These are phyloP conservation scores for Fusarium mundagurra DNA, from an alignment of 2,329 filamentous ascomycete species.

Conservation along the genomic window DNA sequence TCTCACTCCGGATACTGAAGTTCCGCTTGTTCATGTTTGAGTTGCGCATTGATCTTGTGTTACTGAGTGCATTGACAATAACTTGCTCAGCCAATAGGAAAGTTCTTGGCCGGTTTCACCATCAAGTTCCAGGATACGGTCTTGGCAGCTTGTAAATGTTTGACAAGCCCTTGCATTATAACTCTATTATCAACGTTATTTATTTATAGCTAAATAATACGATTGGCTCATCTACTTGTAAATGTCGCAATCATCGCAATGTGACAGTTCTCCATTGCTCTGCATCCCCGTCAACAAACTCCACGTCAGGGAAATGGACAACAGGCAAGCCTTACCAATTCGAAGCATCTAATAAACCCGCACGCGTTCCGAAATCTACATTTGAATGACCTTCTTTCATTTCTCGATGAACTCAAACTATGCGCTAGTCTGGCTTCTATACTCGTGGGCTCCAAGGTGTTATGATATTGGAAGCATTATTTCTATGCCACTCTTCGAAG, in stretches of 20 bases:
- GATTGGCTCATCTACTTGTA: background rate
- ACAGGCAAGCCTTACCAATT: background rate
- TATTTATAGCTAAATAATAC: background rate
- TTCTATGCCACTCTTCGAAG: rapidly evolving
- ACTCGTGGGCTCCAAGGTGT: rapidly evolving
- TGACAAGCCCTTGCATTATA: background rate
- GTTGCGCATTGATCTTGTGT: background rate
- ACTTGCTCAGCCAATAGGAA: background rate
- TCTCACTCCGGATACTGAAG: background rate
- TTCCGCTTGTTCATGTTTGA: background rate
- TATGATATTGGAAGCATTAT: rapidly evolving
- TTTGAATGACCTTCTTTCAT: background rate
- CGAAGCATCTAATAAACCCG: background rate
- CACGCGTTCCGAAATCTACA: background rate
- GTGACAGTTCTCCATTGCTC: background rate
- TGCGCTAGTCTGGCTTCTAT: rapidly evolving
- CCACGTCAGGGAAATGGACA: background rate
- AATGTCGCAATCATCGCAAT: rapidly evolving
- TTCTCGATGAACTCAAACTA: too few species aligned
- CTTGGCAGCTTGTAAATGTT: background rate
- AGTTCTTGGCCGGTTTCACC: background rate
- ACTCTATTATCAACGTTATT: background rate
- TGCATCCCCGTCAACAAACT: too few species aligned
- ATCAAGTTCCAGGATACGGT: background rate
- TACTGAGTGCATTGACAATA: background rate